Base-by-base conservation (phyloP, 2,329 filamentous ascomycete genomes). In the Arthrobotrys megalospora region DNA sequence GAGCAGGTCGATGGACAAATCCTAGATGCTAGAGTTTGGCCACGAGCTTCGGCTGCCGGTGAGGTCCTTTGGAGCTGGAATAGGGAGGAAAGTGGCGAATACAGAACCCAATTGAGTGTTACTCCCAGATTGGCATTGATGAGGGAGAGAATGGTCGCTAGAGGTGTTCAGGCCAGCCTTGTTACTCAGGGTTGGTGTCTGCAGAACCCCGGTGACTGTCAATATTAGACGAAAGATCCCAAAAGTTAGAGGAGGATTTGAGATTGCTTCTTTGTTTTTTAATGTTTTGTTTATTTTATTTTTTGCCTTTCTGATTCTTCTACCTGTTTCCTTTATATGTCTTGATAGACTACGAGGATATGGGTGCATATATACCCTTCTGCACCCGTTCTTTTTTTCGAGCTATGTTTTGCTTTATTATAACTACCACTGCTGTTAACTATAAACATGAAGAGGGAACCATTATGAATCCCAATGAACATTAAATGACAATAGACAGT, bases 21-120 rank as follows among this genome's bases (percentile, higher is more conserved):
- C 83, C 83, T 97, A 12, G 93, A 97, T 85, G 86, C 86, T 41
- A 89, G 92, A 84, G 85, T 95, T 7, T 97, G 93, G 93, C 93
- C 93, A 6, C 88, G 93, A 5, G 90, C 89, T 0, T 88, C 88
- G 64, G 93, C 92, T 0, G 92, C 91, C 0, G 92, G 88, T 28
- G 93, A 96, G 85, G 90, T 94, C 0, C 87, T 95, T 55, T 97
- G 93, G 93, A 92, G 90, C 47, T 93, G 93, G 64, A 85, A 88
- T 68, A 88, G 88, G 76, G 92, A 94, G 82, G 87, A 86, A 1
- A 83, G 86, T 14, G 92, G 92, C 1, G 85, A 88, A 82, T 93
- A 93, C 84, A 86, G 93, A 65, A 92, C 89, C 79, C 91, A 93
- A 85, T 85, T 92, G 73, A 89, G 90, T 43, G 92, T 91, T 8